Evolutionary conservation across 495 filamentous ascomycete species (phyloP).

Genomic region (Tuber umbilicatum): DNA sequence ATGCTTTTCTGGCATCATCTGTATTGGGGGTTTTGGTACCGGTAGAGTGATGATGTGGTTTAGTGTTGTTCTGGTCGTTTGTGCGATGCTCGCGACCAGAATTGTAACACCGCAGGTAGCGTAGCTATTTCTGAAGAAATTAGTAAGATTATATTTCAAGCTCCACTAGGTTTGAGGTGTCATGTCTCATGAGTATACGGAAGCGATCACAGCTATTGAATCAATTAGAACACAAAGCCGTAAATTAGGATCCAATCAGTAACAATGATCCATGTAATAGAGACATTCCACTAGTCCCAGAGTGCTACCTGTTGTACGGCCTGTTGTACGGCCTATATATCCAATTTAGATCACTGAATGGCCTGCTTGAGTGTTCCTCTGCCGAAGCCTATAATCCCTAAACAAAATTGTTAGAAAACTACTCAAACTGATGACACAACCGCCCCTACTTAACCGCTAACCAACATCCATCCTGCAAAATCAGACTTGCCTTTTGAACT

Average conservation of each 20-base stretch:
- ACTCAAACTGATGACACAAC: neutral
- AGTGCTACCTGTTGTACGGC: neutral
- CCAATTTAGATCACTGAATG: neutral
- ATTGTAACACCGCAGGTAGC: neutral
- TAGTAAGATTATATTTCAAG: neutral
- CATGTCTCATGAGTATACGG: neutral
- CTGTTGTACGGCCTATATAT: neutral
- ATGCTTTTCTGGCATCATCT: neutral
- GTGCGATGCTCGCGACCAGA: neutral
- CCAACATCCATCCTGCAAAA: neutral
- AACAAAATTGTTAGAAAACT: neutral
- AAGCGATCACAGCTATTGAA: neutral
- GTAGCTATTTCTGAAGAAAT: neutral
- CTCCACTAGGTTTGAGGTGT: neutral
- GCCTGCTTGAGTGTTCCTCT: neutral
- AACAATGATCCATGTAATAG: neutral
- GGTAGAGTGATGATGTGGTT: neutral
- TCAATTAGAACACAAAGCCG: neutral
- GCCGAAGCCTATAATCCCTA: neutral
- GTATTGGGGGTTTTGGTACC: neutral
- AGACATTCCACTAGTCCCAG: neutral
- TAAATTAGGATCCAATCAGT: neutral
- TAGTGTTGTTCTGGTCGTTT: neutral
- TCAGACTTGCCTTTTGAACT: slow-evolving; percentile 4
- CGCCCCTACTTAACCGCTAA: neutral